phyloP scores from a whole-genome alignment of 2,329 filamentous ascomycete species.

The Fusarium zealandicum region DNA sequence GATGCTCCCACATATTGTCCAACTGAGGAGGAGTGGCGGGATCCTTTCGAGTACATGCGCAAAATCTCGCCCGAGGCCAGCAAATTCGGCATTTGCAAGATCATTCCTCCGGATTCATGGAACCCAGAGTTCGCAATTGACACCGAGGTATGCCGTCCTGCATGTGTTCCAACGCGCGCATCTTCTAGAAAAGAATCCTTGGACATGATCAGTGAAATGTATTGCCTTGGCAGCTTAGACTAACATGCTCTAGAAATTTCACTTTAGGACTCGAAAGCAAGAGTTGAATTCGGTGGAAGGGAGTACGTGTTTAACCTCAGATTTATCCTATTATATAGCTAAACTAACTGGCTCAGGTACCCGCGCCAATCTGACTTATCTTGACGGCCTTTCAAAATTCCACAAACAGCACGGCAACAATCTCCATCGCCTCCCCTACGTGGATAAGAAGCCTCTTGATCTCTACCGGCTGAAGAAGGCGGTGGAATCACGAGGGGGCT shows the following conservation, averaged over 20 bases:
- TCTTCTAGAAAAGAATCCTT: neutral
- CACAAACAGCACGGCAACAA: conserved; percentile 97
- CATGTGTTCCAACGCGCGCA: conserved; percentile 12
- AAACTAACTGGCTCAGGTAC: conserved; percentile 69
- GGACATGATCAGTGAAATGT: neutral
- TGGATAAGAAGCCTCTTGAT: conserved; percentile 96
- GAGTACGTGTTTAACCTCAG: conserved; percentile 65
- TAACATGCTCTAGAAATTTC: conserved; percentile 74
- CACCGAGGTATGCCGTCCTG: conserved; percentile 73
- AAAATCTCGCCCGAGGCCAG: conserved; percentile 88
- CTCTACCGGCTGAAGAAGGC: conserved; percentile 96
- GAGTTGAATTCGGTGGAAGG: conserved; percentile 98
- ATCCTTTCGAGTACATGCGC: conserved; percentile 91
- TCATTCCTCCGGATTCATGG: conserved; percentile 93
- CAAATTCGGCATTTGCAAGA: conserved; percentile 92
- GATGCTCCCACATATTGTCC: conserved; percentile 92
- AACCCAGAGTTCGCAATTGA: conserved; percentile 96
- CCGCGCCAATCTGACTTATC: conserved; percentile 92
- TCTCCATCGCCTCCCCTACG: conserved; percentile 90
- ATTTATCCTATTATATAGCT: conserved; percentile 1
- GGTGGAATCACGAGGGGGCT: conserved; percentile 91
- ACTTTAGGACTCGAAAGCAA: conserved; percentile 95
- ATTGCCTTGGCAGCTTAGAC: conserved; percentile 5
- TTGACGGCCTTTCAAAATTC: conserved; percentile 93
- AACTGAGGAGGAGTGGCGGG: conserved; percentile 91